A percentile compares a stretch with the other conserved stretches of the same genome.
These are phyloP conservation scores for Neurospora sp. DNA, from an alignment of 495 filamentous ascomycete genomes.

Conservation along the genomic window DNA sequence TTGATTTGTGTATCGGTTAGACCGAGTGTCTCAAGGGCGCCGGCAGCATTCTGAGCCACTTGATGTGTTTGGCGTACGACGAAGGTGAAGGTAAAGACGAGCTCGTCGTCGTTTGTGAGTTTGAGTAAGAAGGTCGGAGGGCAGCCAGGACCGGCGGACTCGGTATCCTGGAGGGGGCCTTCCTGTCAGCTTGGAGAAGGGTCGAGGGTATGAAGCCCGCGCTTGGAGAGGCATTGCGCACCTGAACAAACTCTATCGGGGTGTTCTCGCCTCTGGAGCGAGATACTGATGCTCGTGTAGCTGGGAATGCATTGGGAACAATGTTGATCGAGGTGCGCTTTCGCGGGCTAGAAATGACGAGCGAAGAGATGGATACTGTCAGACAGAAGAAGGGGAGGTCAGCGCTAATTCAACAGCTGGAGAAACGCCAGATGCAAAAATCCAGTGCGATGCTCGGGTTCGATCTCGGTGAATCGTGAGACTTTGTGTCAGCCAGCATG, in stretches of 20 bases:
- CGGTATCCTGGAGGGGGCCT: slow-evolving; percentile 57
- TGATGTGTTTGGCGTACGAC: slow-evolving; percentile 61
- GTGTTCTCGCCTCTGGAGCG: slow-evolving; percentile 64
- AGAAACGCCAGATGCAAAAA: not conserved
- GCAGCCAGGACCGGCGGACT: slow-evolving; percentile 43
- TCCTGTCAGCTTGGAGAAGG: not conserved
- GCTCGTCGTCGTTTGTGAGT: slow-evolving; percentile 79
- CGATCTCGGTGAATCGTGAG: not conserved
- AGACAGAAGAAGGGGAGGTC: slow-evolving; percentile 3
- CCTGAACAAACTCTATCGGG: slow-evolving; percentile 86
- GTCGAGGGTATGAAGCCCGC: not conserved
- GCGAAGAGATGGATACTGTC: slow-evolving; percentile 69
- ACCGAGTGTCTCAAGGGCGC: slow-evolving; percentile 28
- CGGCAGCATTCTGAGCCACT: slow-evolving; percentile 18
- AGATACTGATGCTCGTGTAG: slow-evolving; percentile 66
- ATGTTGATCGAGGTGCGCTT: slow-evolving; percentile 66
- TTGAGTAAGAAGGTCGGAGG: slow-evolving; percentile 74
- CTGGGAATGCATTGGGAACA: slow-evolving; percentile 81
- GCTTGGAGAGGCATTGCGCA: slow-evolving; percentile 21
- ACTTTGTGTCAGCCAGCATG: not conserved
- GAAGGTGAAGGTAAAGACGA: slow-evolving; percentile 87
- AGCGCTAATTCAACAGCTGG: slow-evolving; percentile 5
- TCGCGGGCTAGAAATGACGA: slow-evolving; percentile 68
- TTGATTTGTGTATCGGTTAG: slow-evolving; percentile 67
- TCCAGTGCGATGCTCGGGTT: not conserved